Evolutionary conservation across 257 asterid genomes (phyloP).

Genomic region (Solanum okadae): DNA sequence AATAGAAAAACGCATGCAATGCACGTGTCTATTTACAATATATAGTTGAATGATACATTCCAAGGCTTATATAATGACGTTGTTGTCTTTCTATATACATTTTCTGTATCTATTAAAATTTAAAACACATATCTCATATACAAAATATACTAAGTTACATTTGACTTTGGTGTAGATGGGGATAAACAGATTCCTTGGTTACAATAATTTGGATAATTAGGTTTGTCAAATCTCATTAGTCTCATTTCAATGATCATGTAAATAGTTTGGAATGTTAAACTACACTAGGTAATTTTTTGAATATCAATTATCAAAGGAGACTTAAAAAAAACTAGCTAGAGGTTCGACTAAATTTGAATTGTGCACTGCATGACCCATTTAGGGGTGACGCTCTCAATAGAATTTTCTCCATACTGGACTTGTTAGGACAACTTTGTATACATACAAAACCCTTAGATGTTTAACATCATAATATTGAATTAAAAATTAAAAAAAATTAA

Average conservation of each 20-base stretch:
- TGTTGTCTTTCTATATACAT: background rate
- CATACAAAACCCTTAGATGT: background rate
- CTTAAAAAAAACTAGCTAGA: background rate
- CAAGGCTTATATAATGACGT: background rate
- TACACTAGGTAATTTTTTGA: too few species aligned
- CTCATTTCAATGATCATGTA: background rate
- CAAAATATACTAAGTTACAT: background rate
- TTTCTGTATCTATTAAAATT: background rate
- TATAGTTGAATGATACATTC: background rate
- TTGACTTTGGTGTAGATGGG: background rate
- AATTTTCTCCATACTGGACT: too few species aligned
- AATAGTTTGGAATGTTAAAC: background rate
- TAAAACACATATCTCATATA: background rate
- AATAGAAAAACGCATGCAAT: background rate
- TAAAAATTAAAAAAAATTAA: too few species aligned
- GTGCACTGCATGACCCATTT: background rate
- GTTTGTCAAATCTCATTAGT: background rate
- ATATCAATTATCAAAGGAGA: background rate
- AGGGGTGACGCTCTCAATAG: background rate
- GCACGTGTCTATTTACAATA: background rate
- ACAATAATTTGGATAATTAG: background rate
- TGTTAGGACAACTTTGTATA: background rate
- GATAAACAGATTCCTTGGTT: background rate
- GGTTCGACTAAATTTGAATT: too few species aligned
- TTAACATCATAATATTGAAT: background rate